Evolutionary conservation across 2,329 filamentous ascomycete species (phyloP).

Genomic region (Fusarium subglutinans): DNA sequence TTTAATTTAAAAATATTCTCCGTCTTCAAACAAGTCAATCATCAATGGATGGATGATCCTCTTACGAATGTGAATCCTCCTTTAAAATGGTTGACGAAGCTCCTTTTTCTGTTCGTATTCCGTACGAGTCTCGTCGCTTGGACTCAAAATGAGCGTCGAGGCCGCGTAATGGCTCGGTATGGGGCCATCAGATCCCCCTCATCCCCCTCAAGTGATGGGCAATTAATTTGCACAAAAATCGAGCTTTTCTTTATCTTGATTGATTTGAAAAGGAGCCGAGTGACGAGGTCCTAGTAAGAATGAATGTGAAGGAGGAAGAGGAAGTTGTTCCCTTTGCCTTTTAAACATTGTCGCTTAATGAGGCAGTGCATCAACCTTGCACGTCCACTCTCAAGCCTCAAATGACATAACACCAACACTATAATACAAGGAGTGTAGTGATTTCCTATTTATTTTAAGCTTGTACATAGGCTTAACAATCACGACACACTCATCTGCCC

Average conservation of each 20-base stretch:
- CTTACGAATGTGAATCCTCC: neutral
- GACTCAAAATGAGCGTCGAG: constrained; percentile 9
- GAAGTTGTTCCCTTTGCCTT: neutral
- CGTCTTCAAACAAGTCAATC: neutral
- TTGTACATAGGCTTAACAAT: neutral
- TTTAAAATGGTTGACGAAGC: neutral
- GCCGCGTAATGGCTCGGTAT: constrained; percentile 29
- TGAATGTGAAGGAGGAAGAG: neutral
- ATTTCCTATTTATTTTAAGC: neutral
- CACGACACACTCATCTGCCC: neutral
- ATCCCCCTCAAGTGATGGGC: constrained; percentile 9
- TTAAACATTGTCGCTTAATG: constrained; percentile 7
- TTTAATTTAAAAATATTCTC: neutral
- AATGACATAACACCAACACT: neutral
- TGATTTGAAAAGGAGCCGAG: neutral
- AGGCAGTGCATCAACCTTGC: constrained; percentile 24
- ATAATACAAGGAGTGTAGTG: neutral
- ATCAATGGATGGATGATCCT: neutral
- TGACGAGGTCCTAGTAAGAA: neutral
- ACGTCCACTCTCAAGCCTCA: neutral
- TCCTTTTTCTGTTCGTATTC: neutral
- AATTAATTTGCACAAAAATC: constrained; percentile 6
- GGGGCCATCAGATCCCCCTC: constrained; percentile 13
- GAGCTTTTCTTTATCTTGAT: neutral
- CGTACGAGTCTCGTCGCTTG: constrained; percentile 15